Conservation (phyloP, 1,284 basidiomycete species). For the Ganoderma meredithae region DNA sequence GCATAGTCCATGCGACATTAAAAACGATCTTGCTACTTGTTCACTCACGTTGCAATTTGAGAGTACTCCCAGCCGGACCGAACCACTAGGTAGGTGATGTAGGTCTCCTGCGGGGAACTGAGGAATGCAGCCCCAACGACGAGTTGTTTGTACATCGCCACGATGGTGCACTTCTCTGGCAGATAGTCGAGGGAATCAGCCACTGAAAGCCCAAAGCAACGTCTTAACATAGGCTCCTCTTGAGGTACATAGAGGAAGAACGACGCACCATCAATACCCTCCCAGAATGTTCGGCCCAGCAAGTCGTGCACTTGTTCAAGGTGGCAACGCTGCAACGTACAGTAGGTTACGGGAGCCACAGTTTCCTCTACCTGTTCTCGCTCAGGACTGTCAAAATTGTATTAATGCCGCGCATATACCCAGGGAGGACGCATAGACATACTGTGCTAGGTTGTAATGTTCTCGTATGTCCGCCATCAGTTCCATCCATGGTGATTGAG, state of each 20-base stretch:
- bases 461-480: constrained; percentile 74
- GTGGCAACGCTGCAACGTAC: constrained; percentile 64
- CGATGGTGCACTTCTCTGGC: constrained; percentile 73
- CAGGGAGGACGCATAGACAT: constrained; percentile 33
- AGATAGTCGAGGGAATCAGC: constrained; percentile 69
- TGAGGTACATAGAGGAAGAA: neutral
- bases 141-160: constrained; percentile 72
- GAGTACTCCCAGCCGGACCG: constrained; percentile 79
- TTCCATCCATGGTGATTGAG: constrained; percentile 71
- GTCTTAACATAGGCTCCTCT: neutral
- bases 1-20: neutral
- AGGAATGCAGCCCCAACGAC: constrained; percentile 79
- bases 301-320: constrained; percentile 75
- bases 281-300: constrained; percentile 72
- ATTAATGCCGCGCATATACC: neutral
- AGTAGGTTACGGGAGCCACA: constrained; percentile 66
- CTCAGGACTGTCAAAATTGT: constrained; percentile 54
- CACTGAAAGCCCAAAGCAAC: constrained; percentile 49
- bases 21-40: neutral
- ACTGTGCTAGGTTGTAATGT: constrained; percentile 69
- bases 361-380: constrained; percentile 51
- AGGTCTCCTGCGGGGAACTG: constrained; percentile 80
- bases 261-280: constrained; percentile 69
- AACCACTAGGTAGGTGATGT: constrained; percentile 81
- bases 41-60: constrained; percentile 72